Base-by-base conservation (phyloP, 768 basidiomycete species). In the Podaxis sp. region DNA sequence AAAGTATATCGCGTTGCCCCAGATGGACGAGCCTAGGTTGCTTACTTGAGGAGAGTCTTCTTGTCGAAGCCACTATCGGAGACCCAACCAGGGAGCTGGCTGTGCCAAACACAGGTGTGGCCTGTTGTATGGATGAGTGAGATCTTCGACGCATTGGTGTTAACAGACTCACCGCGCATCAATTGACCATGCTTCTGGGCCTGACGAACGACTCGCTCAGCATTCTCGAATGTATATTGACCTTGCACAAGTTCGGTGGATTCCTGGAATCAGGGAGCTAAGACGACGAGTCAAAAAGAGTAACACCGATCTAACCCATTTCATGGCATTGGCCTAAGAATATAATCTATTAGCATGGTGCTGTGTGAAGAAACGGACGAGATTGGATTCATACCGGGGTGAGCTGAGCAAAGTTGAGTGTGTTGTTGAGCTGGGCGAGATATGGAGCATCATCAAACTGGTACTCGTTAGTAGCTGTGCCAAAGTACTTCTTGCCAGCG, bases 1-100 rank as follows among this genome's bases (percentile, higher is more conserved):
- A 36, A 17, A 36, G 1, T 15, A 22, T n/a, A 22, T 55, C n/a
- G 7, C 9, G 13, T 19, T 3, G 9, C 7, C 15, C n/a, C 6
- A 5, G 3, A 38, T 12, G n/a, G 8, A 11, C 17, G 9, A 37
- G 11, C 7, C 15, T 7, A 9, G 6, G 9, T 22, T 22, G 37
- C 53, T 22, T 55, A 38, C 27, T 71, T 71, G 2, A 74, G 74
- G 25, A 84, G 71, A 1, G 75, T 75, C 0, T 71, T 71, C 3
- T 75, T 76, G 60, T 76, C 72, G 69, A 81, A 83, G 27, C 69
- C 69, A 25, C 78, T 79, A 19, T 73, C 68, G 2, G 78, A 70
- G 2, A 85, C 81, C 82, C 82, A 85, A 66, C 68, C 70, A 7
- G 82, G 79, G 5, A 85, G 79, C 67, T 86, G 84, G 38, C 75